Conservation (phyloP, 176 grass and related monocot genomes). For the Puya raimondii region DNA sequence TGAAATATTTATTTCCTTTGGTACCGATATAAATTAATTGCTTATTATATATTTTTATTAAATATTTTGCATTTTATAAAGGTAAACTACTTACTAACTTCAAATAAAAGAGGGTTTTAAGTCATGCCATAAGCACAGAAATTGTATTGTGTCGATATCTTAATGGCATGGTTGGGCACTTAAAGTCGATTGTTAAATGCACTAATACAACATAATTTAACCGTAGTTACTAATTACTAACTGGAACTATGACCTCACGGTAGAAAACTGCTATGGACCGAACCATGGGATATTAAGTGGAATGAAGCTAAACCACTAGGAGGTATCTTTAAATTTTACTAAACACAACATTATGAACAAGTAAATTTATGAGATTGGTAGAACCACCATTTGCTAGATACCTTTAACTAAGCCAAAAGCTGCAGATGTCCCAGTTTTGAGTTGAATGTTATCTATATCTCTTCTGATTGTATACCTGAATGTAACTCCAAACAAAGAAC, state of each 20-base stretch:
- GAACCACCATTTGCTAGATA: conserved; percentile 24
- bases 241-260: neutral
- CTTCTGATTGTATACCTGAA: conserved; percentile 76
- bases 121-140: no score
- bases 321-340: neutral
- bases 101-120: no score
- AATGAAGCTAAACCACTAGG: neutral
- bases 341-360: conserved; percentile 20
- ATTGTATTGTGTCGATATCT: no score
- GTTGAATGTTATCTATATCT: conserved; percentile 72
- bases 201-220: no score
- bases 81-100: no score
- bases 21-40: no score
- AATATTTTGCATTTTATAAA: no score
- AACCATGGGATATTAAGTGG: neutral
- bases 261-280: neutral
- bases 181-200: no score
- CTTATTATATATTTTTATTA: no score
- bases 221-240: no score
- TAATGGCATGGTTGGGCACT: no score
- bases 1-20: no score
- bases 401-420: conserved; percentile 74
- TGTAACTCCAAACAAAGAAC: conserved; percentile 72
- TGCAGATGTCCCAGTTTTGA: conserved; percentile 57
- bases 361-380: neutral